Evolutionary conservation across 345 rosid genomes (phyloP).

Genomic region (Erodium maritimum): DNA sequence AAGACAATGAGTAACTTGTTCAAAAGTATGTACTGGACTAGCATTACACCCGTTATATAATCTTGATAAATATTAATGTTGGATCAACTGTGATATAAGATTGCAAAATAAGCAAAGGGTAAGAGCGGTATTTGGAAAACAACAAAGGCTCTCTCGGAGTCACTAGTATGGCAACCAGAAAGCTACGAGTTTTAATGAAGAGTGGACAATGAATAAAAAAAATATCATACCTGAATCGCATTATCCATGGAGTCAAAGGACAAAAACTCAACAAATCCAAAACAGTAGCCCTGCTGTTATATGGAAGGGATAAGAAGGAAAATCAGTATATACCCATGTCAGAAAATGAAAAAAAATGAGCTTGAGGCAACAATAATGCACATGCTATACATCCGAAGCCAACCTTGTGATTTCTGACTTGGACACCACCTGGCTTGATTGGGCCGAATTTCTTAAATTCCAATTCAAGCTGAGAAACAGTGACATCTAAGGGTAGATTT

Average conservation of each 20-base stretch:
- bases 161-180: too few species aligned
- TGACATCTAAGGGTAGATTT: conserved; percentile 37
- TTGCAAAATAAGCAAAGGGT: too few species aligned
- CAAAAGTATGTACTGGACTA: too few species aligned
- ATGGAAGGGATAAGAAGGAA: conserved; percentile 7
- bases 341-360: not conserved
- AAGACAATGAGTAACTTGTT: too few species aligned
- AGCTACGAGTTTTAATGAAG: too few species aligned
- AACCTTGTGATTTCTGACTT: conserved; percentile 69
- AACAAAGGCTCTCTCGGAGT: too few species aligned
- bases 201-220: not conserved
- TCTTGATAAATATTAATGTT: too few species aligned
- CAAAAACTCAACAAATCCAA: conserved; percentile 66
- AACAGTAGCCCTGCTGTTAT: conserved; percentile 63
- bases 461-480: conserved; percentile 42
- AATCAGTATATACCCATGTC: conserved; percentile 3
- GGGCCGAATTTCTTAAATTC: conserved; percentile 63
- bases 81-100: too few species aligned
- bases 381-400: conserved; percentile 10
- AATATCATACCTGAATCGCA: conserved; percentile 41
- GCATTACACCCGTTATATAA: too few species aligned
- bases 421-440: conserved; percentile 52
- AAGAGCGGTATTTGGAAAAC: too few species aligned
- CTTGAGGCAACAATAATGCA: not conserved
- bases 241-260: conserved; percentile 34